Conservation (phyloP, 345 rosid species). For the Gossypium stocksii region DNA sequence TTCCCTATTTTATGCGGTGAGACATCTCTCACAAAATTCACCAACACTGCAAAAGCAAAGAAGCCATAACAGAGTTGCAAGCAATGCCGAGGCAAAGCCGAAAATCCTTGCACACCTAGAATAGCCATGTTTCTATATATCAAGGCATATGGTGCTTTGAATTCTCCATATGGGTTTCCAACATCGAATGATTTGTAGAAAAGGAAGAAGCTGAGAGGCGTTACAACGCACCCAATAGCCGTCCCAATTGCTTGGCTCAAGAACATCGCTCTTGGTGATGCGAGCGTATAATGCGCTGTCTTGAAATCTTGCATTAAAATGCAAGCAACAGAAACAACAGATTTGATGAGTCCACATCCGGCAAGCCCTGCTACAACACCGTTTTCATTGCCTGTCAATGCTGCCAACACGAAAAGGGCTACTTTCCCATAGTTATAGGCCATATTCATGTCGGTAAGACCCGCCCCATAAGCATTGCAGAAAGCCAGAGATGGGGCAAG, state of each 20-base stretch:
- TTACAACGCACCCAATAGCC: constrained; percentile 55
- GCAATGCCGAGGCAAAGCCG: constrained; percentile 59
- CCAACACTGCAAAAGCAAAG: constrained; percentile 65
- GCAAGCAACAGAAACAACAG: constrained; percentile 85
- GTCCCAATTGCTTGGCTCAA: constrained; percentile 79
- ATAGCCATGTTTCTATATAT: constrained; percentile 87
- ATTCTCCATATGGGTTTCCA: constrained; percentile 86
- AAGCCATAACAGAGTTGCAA: constrained; percentile 52
- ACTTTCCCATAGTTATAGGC: constrained; percentile 95
- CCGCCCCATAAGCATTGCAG: constrained; percentile 94
- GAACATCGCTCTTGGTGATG: constrained; percentile 92
- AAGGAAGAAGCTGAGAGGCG: constrained; percentile 84
- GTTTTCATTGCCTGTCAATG: constrained; percentile 63
- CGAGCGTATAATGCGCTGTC: constrained; percentile 71
- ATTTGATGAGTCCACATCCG: constrained; percentile 86
- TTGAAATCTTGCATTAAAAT: constrained; percentile 92
- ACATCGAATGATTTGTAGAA: constrained; percentile 86
- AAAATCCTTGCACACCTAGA: constrained; percentile 54
- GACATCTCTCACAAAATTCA: constrained; percentile 61
- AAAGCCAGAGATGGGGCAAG: constrained; percentile 85
- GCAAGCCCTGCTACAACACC: constrained; percentile 85
- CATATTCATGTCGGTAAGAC: constrained; percentile 95
- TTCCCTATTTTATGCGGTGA: constrained; percentile 56
- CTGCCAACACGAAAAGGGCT: constrained; percentile 76
- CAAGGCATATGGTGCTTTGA: constrained; percentile 85